These are phyloP conservation scores for Nepenthes mirabilis DNA, from an alignment of 148 eudicot genomes.

Conservation along the genomic window DNA sequence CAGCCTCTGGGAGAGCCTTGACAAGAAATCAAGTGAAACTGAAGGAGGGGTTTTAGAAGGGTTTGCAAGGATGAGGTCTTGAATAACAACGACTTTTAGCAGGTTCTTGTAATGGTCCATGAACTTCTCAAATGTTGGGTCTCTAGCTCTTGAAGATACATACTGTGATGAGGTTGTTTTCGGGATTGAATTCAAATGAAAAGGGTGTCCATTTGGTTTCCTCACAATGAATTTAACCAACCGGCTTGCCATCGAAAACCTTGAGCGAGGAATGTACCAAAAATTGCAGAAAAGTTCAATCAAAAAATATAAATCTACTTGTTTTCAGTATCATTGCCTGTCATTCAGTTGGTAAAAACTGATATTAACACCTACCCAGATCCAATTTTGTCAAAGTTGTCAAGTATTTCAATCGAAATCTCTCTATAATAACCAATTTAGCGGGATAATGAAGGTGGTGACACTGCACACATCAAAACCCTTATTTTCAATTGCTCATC, in stretches of 20 bases:
- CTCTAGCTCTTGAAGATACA: slow-evolving; percentile 65
- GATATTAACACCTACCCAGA: no score
- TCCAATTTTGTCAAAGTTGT: no score
- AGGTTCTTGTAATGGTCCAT: slow-evolving; percentile 84
- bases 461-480: no score
- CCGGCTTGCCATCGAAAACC: slow-evolving; percentile 34
- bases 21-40: slow-evolving; percentile 62
- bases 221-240: slow-evolving; percentile 21
- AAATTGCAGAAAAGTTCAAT: no score
- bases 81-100: slow-evolving; percentile 56
- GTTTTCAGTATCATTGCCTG: no score
- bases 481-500: no score
- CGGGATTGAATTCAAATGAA: slow-evolving; percentile 5
- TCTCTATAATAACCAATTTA: no score
- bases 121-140: slow-evolving; percentile 77
- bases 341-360: no score
- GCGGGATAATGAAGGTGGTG: no score
- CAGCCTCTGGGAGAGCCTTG: slow-evolving; percentile 62
- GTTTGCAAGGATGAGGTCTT: slow-evolving; percentile 72
- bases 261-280: neutral
- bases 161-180: slow-evolving; percentile 57
- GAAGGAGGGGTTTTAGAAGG: slow-evolving; percentile 49
- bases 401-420: no score
- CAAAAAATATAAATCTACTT: no score
- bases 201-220: slow-evolving; percentile 9